Base-by-base conservation (phyloP, 495 filamentous ascomycete genomes). In the Penicillium silybi region DNA sequence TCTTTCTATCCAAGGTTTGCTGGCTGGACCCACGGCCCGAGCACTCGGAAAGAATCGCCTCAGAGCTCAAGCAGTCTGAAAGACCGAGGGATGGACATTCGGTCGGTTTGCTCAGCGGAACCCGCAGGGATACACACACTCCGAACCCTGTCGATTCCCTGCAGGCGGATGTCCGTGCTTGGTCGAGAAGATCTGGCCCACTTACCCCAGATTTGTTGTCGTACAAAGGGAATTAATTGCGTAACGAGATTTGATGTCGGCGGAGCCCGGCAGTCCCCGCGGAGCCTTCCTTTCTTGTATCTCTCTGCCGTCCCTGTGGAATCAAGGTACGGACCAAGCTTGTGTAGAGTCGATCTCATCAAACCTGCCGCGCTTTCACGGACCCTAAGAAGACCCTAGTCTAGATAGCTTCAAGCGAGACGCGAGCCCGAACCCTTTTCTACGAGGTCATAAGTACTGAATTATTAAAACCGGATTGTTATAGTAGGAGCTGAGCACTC, bases 191-290 rank as follows among this genome's bases (percentile, higher is more conserved):
- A 72, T 72, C 65, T 63, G 66, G 65, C 63, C 70, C 70, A 74
- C 70, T 70, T 70, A 68, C 70, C 70, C 70, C 70, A 69, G 70
- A 72, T 72, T 69, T 35, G 50, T 60, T 11, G 39, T 60, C n/a
- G 42, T 47, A 57, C 49, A 53, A 52, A 52, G 41, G 54, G 47
- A 41, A 44, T 34, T 35, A 41, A 39, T 53, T 56, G 47, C 50
- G 49, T 50, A 53, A 53, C 46, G n/a, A 46, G 41, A 47, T 62
- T 56, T 41, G 51, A 54, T 49, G 11, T 52, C 34, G 54, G 44
- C 51, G 38, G 37, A 41, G 5, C 46, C 46, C 35, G 40, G 44
- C 39, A 8, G 17, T n/a, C 13, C 29, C 41, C 32, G 41, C 45
- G 49, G 49, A 52, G 41, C 22, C 5, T n/a, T n/a, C n/a, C n/a